Evolutionary conservation across 1,284 basidiomycete genomes (phyloP).

Genomic region (Ceratobasidium sp.): DNA sequence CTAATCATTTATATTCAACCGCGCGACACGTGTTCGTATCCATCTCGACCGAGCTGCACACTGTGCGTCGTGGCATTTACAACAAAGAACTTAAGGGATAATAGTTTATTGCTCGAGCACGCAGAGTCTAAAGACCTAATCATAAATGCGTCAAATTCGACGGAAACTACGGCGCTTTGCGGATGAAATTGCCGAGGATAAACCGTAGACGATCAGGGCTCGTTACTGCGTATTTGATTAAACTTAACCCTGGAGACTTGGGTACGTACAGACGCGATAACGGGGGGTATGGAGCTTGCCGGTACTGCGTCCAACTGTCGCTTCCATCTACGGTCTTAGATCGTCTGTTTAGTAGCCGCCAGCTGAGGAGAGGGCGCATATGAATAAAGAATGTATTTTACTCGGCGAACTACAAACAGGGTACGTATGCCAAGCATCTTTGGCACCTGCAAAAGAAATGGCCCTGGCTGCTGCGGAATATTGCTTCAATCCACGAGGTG

Average conservation of each 20-base stretch:
- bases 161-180: background rate
- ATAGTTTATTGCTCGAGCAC: background rate
- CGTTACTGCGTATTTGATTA: conserved; percentile 11
- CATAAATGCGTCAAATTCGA: background rate
- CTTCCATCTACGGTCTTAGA: background rate
- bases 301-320: no score
- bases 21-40: background rate
- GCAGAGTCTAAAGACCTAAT: background rate
- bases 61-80: background rate
- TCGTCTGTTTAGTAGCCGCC: background rate
- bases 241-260: conserved; percentile 11
- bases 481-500: background rate
- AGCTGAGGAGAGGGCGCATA: background rate
- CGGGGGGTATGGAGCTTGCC: no score
- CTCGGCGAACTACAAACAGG: background rate
- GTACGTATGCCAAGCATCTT: background rate
- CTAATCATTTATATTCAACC: background rate
- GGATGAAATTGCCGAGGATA: background rate
- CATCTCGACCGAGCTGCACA: background rate
- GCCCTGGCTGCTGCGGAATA: background rate
- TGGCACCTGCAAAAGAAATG: background rate
- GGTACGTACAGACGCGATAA: background rate
- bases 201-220: conserved; percentile 2
- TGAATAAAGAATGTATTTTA: background rate
- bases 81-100: background rate